Evolutionary conservation across 1,284 basidiomycete species (phyloP).

Genomic region (Apiotrichum porosum): DNA sequence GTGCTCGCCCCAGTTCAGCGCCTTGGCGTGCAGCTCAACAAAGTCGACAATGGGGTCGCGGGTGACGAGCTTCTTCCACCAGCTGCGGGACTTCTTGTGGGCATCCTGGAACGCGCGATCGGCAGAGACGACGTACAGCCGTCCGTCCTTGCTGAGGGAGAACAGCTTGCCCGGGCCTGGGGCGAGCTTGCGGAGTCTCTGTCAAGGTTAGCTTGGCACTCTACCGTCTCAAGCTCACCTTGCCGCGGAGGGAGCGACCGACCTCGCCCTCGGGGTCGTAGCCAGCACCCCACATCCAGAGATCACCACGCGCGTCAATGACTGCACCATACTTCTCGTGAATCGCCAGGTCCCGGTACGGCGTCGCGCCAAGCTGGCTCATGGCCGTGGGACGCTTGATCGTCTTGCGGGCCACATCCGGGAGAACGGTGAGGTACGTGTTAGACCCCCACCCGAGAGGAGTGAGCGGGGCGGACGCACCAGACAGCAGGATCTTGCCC

Average conservation of each 20-base stretch:
- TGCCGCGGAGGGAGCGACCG: conserved; percentile 56
- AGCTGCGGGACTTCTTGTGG: conserved; percentile 25
- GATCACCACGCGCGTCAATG: conserved; percentile 79
- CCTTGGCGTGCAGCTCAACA: conserved; percentile 52
- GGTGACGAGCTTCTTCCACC: conserved; percentile 35
- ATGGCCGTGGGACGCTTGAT: conserved; percentile 36
- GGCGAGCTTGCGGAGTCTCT: conserved; percentile 65
- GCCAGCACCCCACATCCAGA: conserved; percentile 79
- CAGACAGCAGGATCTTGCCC: neutral
- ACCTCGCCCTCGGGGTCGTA: conserved; percentile 52
- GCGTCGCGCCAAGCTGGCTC: conserved; percentile 42
- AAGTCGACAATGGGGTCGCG: conserved; percentile 45
- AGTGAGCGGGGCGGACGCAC: conserved; percentile 22
- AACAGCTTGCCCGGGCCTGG: conserved; percentile 59
- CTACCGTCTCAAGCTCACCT: conserved; percentile 63
- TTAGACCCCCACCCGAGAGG: conserved; percentile 45
- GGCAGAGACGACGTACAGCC: conserved; percentile 64
- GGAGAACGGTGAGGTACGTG: conserved; percentile 28
- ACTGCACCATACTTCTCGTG: conserved; percentile 72
- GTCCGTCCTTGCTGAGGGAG: conserved; percentile 65
- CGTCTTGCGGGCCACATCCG: conserved; percentile 25
- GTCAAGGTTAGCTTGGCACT: neutral
- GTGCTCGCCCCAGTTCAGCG: conserved; percentile 56
- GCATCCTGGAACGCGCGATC: conserved; percentile 45
- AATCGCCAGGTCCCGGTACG: conserved; percentile 70